phyloP scores from a whole-genome alignment of 2,329 filamentous ascomycete genomes.

The Xylariomycetidae sp. region DNA sequence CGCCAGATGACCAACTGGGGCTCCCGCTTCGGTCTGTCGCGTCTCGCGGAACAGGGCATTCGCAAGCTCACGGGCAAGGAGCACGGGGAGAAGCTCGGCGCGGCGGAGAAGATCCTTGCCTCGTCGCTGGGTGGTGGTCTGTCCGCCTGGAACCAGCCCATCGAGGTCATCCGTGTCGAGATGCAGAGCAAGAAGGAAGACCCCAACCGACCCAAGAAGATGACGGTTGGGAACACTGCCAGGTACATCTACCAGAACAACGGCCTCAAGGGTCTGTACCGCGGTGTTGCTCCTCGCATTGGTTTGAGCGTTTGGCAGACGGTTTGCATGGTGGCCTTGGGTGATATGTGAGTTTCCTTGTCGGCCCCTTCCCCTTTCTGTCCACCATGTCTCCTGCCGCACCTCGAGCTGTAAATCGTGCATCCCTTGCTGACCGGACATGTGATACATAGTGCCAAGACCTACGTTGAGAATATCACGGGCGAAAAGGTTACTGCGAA shows the following conservation, averaged over 20 bases:
- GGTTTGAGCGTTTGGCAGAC: constrained; percentile 98
- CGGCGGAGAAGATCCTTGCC: constrained; percentile 83
- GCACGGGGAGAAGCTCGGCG: constrained; percentile 70
- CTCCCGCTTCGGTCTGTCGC: constrained; percentile 87
- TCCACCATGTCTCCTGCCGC: constrained; percentile 1
- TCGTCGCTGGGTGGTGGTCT: constrained; percentile 87
- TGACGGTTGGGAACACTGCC: constrained; percentile 86
- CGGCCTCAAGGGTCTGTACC: constrained; percentile 88
- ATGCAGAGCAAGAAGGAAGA: constrained; percentile 99
- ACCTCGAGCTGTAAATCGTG: no score
- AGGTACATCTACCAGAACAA: constrained; percentile 88
- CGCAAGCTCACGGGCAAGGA: constrained; percentile 74
- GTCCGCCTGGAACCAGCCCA: constrained; percentile 98
- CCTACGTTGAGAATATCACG: constrained; percentile 62
- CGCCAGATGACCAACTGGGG: constrained; percentile 99
- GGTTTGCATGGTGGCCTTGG: constrained; percentile 98
- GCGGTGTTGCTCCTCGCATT: constrained; percentile 89
- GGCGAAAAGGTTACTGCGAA: constrained; percentile 61
- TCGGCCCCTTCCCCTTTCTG: constrained; percentile 4
- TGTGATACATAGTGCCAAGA: constrained; percentile 52
- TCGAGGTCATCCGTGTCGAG: constrained; percentile 98
- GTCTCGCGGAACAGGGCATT: constrained; percentile 87
- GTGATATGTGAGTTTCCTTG: constrained; percentile 77
- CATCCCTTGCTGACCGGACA: not conserved
- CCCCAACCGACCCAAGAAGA: constrained; percentile 96